Percentiles rank a stretch among this genome's conserved stretches.
Evolutionary conservation across 768 basidiomycete species (phyloP).

Genomic region (Trichaptum fuscoviolaceum): DNA sequence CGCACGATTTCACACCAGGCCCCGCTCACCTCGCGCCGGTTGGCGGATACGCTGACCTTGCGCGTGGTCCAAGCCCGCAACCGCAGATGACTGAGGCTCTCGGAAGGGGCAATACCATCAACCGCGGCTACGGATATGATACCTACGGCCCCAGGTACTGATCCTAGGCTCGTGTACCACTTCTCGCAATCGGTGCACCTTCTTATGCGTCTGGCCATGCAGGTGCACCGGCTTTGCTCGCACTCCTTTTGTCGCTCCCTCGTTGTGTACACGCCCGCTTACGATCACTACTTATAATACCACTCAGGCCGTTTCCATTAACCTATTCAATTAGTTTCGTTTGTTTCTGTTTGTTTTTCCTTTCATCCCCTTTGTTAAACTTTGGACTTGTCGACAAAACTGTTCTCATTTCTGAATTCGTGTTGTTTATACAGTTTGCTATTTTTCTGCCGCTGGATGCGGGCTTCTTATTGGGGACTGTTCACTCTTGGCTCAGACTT

Average conservation of each 20-base stretch:
- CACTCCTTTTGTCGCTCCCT: background rate
- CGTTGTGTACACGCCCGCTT: background rate
- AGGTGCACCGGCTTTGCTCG: background rate
- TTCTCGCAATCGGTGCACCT: background rate
- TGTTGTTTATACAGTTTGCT: background rate
- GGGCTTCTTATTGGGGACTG: background rate
- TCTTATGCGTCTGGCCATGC: background rate
- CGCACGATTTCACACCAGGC: constrained; percentile 76
- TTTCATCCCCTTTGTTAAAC: background rate
- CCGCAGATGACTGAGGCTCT: constrained; percentile 56
- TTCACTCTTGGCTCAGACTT: background rate
- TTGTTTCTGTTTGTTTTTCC: background rate
- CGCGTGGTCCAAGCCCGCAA: constrained; percentile 67
- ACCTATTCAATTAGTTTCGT: background rate
- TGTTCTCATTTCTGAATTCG: background rate
- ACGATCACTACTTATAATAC: constrained; percentile 1
- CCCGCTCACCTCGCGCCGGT: constrained; percentile 53
- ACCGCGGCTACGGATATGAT: constrained; percentile 42
- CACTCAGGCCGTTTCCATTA: background rate
- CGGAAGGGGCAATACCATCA: constrained; percentile 42
- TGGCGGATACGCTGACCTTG: constrained; percentile 78
- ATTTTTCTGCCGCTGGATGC: background rate
- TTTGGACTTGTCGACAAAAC: background rate
- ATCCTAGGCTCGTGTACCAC: background rate
- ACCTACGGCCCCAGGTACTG: constrained; percentile 27